These are phyloP conservation scores for Solanum hybrid DNA, from an alignment of 305 asterid genomes.

Conservation along the genomic window DNA sequence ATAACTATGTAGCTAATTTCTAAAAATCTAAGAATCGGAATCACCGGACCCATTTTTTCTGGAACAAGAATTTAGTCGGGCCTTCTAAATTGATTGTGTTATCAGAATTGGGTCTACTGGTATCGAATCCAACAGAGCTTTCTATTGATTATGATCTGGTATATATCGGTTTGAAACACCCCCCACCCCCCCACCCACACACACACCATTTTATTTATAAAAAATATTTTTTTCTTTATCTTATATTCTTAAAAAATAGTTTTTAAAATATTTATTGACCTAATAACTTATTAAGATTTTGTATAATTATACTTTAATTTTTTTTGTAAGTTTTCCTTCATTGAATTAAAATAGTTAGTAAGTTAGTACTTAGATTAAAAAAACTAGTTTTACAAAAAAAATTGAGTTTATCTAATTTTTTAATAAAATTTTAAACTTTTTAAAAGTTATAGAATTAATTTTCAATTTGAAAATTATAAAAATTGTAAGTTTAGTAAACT, in stretches of 20 bases:
- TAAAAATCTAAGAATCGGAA: no score
- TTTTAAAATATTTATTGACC: neutral
- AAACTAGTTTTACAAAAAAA: neutral
- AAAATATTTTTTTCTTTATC: no score
- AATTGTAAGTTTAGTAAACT: neutral
- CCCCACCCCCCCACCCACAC: no score
- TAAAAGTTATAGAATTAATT: neutral
- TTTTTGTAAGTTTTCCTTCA: neutral
- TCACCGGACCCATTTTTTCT: no score
- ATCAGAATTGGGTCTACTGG: neutral
- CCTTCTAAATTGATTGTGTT: neutral
- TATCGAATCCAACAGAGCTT: no score
- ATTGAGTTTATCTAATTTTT: no score
- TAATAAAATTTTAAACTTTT: no score
- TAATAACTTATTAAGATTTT: no score
- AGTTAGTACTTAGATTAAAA: neutral
- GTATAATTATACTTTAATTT: neutral
- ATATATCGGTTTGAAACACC: no score
- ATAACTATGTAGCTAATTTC: no score
- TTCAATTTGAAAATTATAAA: neutral
- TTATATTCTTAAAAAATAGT: neutral
- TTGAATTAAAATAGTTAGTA: neutral
- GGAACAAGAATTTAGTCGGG: no score
- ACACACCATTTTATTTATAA: neutral
- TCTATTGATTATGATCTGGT: neutral